A percentile compares a stretch with the other conserved stretches of the same genome.
phyloP scores from a whole-genome alignment of 202 grass and related monocot genomes.

The Zoysia matrella region DNA sequence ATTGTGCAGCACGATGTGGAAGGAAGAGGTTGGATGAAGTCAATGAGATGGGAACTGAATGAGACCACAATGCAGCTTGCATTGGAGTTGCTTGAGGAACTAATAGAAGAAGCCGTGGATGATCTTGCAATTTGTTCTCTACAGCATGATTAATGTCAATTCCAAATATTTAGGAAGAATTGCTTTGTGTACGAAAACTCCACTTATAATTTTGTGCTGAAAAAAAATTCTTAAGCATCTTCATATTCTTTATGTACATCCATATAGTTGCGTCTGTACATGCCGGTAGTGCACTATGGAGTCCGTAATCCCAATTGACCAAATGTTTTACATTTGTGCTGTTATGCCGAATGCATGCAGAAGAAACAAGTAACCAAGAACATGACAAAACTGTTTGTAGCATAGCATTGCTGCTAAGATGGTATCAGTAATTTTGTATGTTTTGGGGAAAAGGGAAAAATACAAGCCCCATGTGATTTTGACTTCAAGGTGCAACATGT shows the following conservation, averaged over 20 bases:
- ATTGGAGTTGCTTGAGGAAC: constrained; percentile 57
- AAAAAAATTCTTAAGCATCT: constrained; percentile 28
- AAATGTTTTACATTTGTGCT: background rate
- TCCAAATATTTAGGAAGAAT: constrained; percentile 43
- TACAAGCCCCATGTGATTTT: constrained; percentile 28
- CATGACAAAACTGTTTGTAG: background rate
- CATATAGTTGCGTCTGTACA: constrained; percentile 40
- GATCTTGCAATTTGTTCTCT: constrained; percentile 48
- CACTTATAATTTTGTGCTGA: constrained; percentile 35
- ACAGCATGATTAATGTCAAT: constrained; percentile 10
- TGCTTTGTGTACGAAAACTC: constrained; percentile 24
- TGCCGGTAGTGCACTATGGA: background rate
- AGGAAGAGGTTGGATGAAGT: constrained; percentile 57
- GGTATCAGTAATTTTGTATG: background rate
- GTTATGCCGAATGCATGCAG: background rate
- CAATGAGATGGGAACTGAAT: constrained; percentile 57
- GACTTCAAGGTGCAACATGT: constrained; percentile 27
- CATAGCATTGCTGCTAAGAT: background rate
- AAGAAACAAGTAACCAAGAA: background rate
- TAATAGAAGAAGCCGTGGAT: constrained; percentile 55
- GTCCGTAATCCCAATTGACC: background rate
- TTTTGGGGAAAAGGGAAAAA: constrained; percentile 12
- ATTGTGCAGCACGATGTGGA: constrained; percentile 63
- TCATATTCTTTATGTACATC: constrained; percentile 33
- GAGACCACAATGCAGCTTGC: constrained; percentile 56